Evolutionary conservation across 2,329 filamentous ascomycete species (phyloP), one percentile per base, ranked within the genome.

Genomic region (Xylaria sp.): DNA sequence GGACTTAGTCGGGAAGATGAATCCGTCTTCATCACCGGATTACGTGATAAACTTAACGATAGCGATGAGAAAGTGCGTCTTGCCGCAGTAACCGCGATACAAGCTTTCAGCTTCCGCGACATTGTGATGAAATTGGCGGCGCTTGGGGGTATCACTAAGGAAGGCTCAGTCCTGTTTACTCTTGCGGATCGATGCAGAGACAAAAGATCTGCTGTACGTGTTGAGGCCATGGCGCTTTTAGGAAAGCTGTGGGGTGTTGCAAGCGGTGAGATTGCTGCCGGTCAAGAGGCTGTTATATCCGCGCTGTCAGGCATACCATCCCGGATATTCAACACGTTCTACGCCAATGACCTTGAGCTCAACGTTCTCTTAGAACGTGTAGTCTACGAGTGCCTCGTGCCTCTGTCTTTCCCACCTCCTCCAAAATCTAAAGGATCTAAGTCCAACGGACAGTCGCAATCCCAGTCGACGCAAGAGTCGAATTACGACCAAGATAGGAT

Each of bases 211-310:
- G 85, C 88, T 51, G 93, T 99, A 12, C 92, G 95, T 66, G 90
- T 92, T 48, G 93, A 95, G 75, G 94, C 94, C 28, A 97, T 97
- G 88, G 91, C 90, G 60, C 85, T 97, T 9, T 84, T 98, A 1
- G 93, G 89, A 12, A 93, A 91, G 70, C 90, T 98, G 34, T 99
- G 96, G 96, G 94, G 93, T n/a, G 94, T 97, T 20, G 95, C 93
- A 13, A 89, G 91, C 20, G 93, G 94, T 20, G 94, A 97, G 75
- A 92, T 99, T 74, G 90, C 93, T 28, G 89, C 91, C 62, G 93
- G 93, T 15, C 92, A 95, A 75, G 93, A 97, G 74, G 84, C 87
- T 20, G 91, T 97, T 23, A 88, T 87, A 13, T 84, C 89, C 10
- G 87, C 95, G n/a, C 84, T 99, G 13, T 91, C 91, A 7, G 91